Conservation (phyloP, 768 basidiomycete species). For the Boletus edulis region DNA sequence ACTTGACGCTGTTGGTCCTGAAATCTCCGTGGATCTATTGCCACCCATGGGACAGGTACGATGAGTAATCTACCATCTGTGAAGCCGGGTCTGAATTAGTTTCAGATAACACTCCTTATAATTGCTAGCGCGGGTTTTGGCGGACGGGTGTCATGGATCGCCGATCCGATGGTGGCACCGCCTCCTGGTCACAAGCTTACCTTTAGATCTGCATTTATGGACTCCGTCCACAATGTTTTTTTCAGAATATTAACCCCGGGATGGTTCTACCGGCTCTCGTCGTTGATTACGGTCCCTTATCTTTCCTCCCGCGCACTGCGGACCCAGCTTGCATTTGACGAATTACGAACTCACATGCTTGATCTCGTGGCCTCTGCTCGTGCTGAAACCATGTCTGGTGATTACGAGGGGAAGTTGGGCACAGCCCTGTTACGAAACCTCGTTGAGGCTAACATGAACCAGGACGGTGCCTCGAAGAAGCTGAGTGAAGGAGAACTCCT, state of each 20-base stretch:
- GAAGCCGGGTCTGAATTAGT: background rate
- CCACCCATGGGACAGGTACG: constrained; percentile 15
- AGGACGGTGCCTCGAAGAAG: constrained; percentile 28
- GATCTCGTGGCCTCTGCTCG: constrained; percentile 41
- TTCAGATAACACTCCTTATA: constrained; percentile 38
- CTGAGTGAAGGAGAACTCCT: constrained; percentile 46
- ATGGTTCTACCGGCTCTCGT: constrained; percentile 29
- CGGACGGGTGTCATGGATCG: constrained; percentile 32
- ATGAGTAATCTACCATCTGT: background rate
- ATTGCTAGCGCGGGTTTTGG: constrained; percentile 45
- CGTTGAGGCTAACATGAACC: constrained; percentile 46
- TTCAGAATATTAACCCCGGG: constrained; percentile 33
- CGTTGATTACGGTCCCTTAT: constrained; percentile 32
- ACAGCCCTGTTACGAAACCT: constrained; percentile 44
- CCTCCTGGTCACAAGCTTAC: constrained; percentile 32
- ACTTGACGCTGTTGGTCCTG: constrained; percentile 27
- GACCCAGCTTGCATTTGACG: constrained; percentile 34
- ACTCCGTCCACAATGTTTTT: constrained; percentile 21
- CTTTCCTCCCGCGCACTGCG: constrained; percentile 31
- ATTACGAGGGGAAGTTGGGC: constrained; percentile 18
- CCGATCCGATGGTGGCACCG: constrained; percentile 25
- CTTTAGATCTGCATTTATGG: constrained; percentile 36
- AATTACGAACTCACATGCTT: constrained; percentile 39
- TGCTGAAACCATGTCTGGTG: constrained; percentile 31
- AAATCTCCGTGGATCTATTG: constrained; percentile 20